These are phyloP conservation scores for Mycosphaerella arachidis DNA, from an alignment of 2,329 filamentous ascomycete species.

Conservation along the genomic window DNA sequence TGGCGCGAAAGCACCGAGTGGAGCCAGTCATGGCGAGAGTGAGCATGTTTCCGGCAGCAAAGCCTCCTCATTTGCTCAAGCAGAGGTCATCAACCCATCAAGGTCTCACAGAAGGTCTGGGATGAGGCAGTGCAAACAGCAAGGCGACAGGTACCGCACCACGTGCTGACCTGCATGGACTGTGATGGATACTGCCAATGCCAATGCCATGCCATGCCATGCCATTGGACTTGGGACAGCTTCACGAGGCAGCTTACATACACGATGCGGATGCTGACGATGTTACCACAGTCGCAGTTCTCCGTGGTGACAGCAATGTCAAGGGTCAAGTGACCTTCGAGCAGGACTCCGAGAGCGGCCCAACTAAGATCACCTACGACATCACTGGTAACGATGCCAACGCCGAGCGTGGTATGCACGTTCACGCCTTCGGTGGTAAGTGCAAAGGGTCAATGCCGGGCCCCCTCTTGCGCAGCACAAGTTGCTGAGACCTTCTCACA, in stretches of 20 bases:
- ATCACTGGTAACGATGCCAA: constrained; percentile 90
- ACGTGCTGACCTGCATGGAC: not conserved
- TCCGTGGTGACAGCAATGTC: constrained; percentile 97
- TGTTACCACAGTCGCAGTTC: constrained; percentile 69
- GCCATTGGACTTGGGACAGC: not conserved
- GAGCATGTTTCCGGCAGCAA: constrained; percentile 30
- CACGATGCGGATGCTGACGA: constrained; percentile 12
- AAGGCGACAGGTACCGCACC: not conserved
- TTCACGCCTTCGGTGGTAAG: constrained; percentile 56
- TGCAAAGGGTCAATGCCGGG: no score
- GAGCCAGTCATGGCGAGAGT: constrained; percentile 27
- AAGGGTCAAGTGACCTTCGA: constrained; percentile 91
- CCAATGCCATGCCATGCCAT: no score
- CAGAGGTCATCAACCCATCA: constrained; percentile 15
- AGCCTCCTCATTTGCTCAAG: constrained; percentile 15
- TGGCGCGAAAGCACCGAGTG: constrained; percentile 26
- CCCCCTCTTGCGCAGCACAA: no score
- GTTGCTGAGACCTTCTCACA: no score
- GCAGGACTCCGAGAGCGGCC: constrained; percentile 75
- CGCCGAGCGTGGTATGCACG: constrained; percentile 95
- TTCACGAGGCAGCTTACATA: not conserved
- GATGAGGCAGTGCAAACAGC: not conserved
- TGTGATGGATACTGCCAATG: not conserved
- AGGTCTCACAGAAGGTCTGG: constrained; percentile 12
- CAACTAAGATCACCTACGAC: constrained; percentile 87